Evolutionary conservation across 2,329 filamentous ascomycete species (phyloP), one percentile per base, ranked within the genome.

Genomic region (Fusarium dlaminii): DNA sequence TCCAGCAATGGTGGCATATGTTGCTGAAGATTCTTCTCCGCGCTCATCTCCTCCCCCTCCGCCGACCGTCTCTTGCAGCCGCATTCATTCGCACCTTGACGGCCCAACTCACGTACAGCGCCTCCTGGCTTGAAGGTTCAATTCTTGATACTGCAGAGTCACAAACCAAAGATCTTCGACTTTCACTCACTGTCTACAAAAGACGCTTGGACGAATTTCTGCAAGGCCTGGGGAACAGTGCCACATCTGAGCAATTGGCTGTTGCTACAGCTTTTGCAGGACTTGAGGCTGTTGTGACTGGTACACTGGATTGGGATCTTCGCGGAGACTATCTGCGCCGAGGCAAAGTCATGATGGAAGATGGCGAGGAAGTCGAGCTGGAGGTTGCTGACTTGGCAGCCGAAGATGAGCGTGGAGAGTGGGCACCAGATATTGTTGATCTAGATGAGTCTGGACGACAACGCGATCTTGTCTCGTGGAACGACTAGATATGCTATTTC

Each of bases 1-100:
- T 90, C 48, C 88, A 90, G 69, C 89, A 92, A 70, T 92, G 90
- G 90, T 89, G 86, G 83, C 85, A 90, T 75, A 84, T 90, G 69
- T 79, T 87, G 8, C 83, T 87, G 43, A 85, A 83, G 54, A 77
- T 90, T 39, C 75, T 90, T 17, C 84, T 91, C 52, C 85, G 86
- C 32, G 86, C 88, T 5, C 85, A 86, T 75, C 72, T 75, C 15
- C 85, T 91, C 3, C 81, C 84, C 2, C 66, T 81, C 29, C 75
- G 78, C 8, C 81, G 82, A 5, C 89, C 89, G 0, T 61, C 69
- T 1, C 84, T 91, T 37, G 84, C 84, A 17, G 80, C 80, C 5
- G 77, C 79, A n/a, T 81, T 91, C 37, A 80, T 91, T 18, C 83
- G 83, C 49, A 84, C 86, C 0, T 77, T 91, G 34, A 84, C 88